Conservation (phyloP, 1,139 yeast genomes). For the Yamadazyma sp. region DNA sequence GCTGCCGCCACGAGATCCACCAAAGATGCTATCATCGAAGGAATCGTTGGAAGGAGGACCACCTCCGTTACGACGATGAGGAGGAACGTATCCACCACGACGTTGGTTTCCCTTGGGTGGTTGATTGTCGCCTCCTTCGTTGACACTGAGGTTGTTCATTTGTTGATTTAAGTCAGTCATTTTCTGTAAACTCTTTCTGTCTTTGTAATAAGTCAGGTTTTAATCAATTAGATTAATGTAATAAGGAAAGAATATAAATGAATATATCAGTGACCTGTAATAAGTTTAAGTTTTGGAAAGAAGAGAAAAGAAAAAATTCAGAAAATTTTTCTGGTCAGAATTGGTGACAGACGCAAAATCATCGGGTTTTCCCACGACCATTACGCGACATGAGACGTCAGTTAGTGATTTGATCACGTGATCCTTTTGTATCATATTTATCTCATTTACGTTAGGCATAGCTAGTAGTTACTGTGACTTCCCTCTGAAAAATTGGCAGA, state of each 20-base stretch:
- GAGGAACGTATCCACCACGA: constrained; percentile 59
- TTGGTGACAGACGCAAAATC: not conserved
- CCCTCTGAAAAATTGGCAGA: not conserved
- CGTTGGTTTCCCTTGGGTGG: constrained; percentile 14
- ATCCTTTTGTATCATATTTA: too few relatives aligned
- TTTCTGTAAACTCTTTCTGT: constrained; percentile 8
- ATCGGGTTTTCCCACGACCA: too few relatives aligned
- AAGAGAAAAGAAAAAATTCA: constrained; percentile 3
- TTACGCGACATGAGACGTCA: too few relatives aligned
- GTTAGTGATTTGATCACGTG: not conserved
- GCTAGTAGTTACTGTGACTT: too few relatives aligned
- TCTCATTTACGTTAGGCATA: too few relatives aligned
- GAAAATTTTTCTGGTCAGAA: constrained; percentile 8
- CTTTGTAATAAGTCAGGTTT: not conserved
- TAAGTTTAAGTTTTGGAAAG: constrained; percentile 1
- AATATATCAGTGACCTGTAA: constrained; percentile 11
- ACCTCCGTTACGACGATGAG: constrained; percentile 53
- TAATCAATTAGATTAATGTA: not conserved
- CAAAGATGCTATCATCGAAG: constrained; percentile 5
- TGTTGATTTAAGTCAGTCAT: constrained; percentile 46
- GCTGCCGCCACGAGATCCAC: constrained; percentile 13
- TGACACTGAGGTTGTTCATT: constrained; percentile 45
- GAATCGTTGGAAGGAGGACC: constrained; percentile 1
- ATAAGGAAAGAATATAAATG: constrained; percentile 11
- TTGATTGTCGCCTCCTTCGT: constrained; percentile 16